Conservation (phyloP, 345 rosid species). For the Arabis hirsuta region DNA sequence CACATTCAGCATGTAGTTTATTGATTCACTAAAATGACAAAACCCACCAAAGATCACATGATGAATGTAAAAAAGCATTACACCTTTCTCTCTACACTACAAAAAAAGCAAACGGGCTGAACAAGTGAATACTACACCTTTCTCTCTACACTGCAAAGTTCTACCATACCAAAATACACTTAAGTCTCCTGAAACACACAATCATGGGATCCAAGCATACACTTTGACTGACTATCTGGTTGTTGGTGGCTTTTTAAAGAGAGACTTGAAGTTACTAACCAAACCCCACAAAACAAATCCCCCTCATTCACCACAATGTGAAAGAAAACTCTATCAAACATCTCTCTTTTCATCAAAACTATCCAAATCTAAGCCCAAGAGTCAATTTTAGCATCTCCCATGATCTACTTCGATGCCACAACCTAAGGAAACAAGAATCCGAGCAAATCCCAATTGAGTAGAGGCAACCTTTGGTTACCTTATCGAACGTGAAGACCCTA, state of each 20-base stretch:
- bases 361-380: neutral
- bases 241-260: neutral
- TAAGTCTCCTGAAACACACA: neutral
- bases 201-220: neutral
- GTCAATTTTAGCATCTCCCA: neutral
- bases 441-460: neutral
- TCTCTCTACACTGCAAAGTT: neutral
- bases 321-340: neutral
- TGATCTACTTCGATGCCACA: neutral
- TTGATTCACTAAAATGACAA: neutral
- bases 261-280: neutral
- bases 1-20: constrained; percentile 15
- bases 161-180: neutral
- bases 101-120: neutral
- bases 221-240: constrained; percentile 8
- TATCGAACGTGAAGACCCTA: constrained; percentile 96
- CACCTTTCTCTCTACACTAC: neutral
- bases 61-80: neutral
- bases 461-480: constrained; percentile 48
- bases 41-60: neutral
- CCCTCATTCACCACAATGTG: neutral
- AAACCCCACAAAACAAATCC: neutral
- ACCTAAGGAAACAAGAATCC: neutral
- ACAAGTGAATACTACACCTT: neutral
- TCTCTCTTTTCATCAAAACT: neutral